Conservation (phyloP, 2,329 filamentous ascomycete genomes). For the Trichoderma atroviride region DNA sequence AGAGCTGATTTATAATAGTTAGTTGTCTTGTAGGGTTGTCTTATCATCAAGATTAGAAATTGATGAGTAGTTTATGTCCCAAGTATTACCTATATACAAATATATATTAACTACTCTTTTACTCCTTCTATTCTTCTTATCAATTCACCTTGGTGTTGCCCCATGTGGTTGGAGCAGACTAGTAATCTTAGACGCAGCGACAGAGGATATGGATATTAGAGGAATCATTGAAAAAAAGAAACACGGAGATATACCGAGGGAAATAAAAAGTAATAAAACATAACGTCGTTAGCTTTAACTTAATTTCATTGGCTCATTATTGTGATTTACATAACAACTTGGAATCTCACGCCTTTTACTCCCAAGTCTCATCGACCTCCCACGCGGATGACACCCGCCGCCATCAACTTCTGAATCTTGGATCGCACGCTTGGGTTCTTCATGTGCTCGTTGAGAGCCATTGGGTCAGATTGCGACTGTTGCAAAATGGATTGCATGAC, state of each 20-base stretch:
- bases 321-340: conserved; percentile 1
- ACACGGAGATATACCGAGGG: neutral
- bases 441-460: conserved; percentile 95
- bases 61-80: no score
- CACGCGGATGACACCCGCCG: conserved; percentile 86
- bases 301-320: conserved; percentile 23
- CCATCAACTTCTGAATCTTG: conserved; percentile 94
- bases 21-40: no score
- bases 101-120: no score
- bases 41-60: no score
- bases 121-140: no score
- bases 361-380: conserved; percentile 46
- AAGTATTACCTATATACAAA: no score
- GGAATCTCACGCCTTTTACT: neutral
- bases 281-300: neutral
- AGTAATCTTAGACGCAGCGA: neutral
- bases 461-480: conserved; percentile 91
- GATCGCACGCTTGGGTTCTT: conserved; percentile 81
- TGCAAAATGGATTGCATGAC: conserved; percentile 98
- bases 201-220: neutral
- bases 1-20: no score
- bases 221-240: neutral
- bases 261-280: neutral
- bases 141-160: no score
- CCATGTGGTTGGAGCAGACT: neutral